These are phyloP conservation scores for Naganishia liquefaciens DNA, from an alignment of 1,284 basidiomycete species.

Conservation along the genomic window DNA sequence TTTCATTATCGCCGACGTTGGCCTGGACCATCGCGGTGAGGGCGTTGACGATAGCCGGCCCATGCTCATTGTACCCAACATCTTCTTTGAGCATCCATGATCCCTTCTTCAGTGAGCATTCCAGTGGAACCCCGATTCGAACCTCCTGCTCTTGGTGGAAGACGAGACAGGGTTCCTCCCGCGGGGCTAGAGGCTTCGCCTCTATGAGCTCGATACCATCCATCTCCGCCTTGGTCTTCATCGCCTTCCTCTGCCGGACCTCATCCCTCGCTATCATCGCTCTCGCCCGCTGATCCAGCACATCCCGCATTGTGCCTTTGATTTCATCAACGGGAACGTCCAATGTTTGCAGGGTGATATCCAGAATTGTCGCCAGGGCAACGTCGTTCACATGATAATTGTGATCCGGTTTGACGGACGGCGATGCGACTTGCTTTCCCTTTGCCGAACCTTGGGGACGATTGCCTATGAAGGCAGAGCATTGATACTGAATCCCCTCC, in stretches of 20 bases:
- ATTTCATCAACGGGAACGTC: not conserved
- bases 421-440: not conserved
- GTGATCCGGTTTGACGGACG: not conserved
- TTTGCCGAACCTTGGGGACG: not conserved
- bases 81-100: not conserved
- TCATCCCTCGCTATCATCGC: not conserved
- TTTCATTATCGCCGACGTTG: slow-evolving; percentile 10
- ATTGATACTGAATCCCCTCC: no score
- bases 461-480: not conserved
- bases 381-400: not conserved
- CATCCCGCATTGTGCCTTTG: not conserved
- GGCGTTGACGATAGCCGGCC: slow-evolving; percentile 1
- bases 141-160: slow-evolving; percentile 6
- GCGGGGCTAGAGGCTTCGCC: not conserved
- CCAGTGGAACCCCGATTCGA: not conserved
- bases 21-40: not conserved
- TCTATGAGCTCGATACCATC: not conserved
- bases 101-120: no score
- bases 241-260: not conserved
- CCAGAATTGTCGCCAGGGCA: not conserved
- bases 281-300: not conserved
- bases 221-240: not conserved
- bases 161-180: not conserved
- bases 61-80: not conserved
- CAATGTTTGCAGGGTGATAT: not conserved